These are phyloP conservation scores for Xylariaceae sp. DNA, from an alignment of 2,329 filamentous ascomycete genomes.

Conservation along the genomic window DNA sequence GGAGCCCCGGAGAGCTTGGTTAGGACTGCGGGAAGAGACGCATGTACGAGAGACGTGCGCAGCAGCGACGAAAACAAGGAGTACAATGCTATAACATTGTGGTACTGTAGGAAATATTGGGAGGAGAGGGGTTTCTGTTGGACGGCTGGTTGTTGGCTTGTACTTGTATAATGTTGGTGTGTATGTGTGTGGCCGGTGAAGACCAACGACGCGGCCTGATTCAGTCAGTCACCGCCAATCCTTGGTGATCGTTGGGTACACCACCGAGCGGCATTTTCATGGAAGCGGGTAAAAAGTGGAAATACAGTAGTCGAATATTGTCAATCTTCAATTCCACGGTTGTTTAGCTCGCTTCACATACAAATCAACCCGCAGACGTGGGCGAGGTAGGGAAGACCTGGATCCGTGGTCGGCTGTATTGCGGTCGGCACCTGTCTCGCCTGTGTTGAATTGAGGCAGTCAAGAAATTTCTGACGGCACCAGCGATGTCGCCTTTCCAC, in stretches of 20 bases:
- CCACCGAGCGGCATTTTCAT: constrained; percentile 20
- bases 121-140: not conserved
- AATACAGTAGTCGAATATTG: constrained; percentile 7
- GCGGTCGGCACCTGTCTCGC: too few species aligned
- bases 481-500: constrained; percentile 17
- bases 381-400: too few species aligned
- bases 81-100: constrained; percentile 20
- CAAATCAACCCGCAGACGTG: too few species aligned
- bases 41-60: constrained; percentile 15
- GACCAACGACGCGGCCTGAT: constrained; percentile 5
- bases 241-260: constrained; percentile 23
- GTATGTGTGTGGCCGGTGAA: not conserved
- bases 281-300: constrained; percentile 17
- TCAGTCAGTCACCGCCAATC: constrained; percentile 19
- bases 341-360: too few species aligned
- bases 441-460: constrained; percentile 20
- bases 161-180: not conserved
- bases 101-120: too few species aligned
- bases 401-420: too few species aligned
- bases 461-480: constrained; percentile 14
- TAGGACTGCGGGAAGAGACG: constrained; percentile 5
- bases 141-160: constrained; percentile 6
- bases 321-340: constrained; percentile 8
- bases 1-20: constrained; percentile 18
- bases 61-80: constrained; percentile 23